Evolutionary conservation across 306 rosid species (phyloP).

Genomic region (Malus asiatica): DNA sequence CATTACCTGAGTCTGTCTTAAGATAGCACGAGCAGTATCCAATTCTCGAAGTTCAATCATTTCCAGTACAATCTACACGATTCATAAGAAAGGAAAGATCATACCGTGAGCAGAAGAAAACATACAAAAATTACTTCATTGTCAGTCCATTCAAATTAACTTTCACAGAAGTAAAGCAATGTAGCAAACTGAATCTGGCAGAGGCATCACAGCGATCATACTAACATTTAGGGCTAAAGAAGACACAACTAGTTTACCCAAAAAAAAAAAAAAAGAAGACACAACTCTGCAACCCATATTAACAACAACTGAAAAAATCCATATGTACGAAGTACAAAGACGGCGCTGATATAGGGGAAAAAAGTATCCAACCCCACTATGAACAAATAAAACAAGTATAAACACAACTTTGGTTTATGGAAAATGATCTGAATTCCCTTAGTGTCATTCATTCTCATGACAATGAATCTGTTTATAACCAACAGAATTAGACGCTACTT

Average conservation of each 20-base stretch:
- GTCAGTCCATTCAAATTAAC: not conserved
- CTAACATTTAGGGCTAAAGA: not conserved
- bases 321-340: not conserved
- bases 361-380: not conserved
- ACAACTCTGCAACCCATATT: not conserved
- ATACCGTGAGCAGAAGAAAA: not conserved
- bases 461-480: not conserved
- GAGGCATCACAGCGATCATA: not conserved
- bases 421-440: not conserved
- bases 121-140: not conserved
- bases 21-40: conserved; percentile 94
- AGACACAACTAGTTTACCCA: not conserved
- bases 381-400: not conserved
- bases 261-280: not conserved
- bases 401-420: not conserved
- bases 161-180: not conserved
- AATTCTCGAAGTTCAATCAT: conserved; percentile 98
- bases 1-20: conserved; percentile 97
- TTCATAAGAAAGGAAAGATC: not conserved
- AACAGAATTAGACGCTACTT: not conserved
- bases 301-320: not conserved
- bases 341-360: not conserved
- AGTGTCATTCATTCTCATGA: not conserved
- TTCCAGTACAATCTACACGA: conserved; percentile 85
- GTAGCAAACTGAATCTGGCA: not conserved